Percentiles rank a stretch among this genome's conserved stretches.
Evolutionary conservation across 2,329 filamentous ascomycete species (phyloP).

Genomic region (Venturia pyrina): DNA sequence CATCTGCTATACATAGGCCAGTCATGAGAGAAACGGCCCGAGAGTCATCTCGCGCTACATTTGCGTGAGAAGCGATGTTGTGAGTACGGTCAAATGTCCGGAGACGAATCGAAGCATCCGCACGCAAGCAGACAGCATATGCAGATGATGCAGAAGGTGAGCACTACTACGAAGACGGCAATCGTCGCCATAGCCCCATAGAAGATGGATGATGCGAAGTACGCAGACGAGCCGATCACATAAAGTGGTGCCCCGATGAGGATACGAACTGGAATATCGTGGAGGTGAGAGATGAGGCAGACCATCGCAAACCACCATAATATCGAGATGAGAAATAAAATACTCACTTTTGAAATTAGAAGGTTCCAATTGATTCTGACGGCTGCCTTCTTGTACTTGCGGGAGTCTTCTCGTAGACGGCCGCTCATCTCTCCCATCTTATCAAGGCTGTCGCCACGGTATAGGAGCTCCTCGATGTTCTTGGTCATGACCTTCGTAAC

Average conservation of each 20-base stretch:
- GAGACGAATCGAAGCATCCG: too few relatives aligned
- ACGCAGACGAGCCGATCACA: background rate
- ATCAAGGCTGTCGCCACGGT: conserved; percentile 87
- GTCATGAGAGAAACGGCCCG: too few relatives aligned
- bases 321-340: background rate
- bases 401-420: conserved; percentile 79
- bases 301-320: background rate
- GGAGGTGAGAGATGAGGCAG: background rate
- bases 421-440: conserved; percentile 93
- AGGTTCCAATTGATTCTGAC: conserved; percentile 98
- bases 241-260: background rate
- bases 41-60: too few relatives aligned
- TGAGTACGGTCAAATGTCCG: too few relatives aligned
- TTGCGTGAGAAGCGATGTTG: too few relatives aligned
- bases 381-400: conserved; percentile 86
- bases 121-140: background rate
- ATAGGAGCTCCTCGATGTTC: conserved; percentile 96
- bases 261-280: too few relatives aligned
- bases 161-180: background rate
- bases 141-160: background rate
- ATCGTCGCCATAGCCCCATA: background rate
- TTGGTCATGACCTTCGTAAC: conserved; percentile 99
- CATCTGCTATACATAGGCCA: too few relatives aligned
- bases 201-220: background rate
- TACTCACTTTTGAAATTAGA: conserved; percentile 69